Conservation (phyloP, 139 green algal genomes). For the Volvox reticuliferus region DNA sequence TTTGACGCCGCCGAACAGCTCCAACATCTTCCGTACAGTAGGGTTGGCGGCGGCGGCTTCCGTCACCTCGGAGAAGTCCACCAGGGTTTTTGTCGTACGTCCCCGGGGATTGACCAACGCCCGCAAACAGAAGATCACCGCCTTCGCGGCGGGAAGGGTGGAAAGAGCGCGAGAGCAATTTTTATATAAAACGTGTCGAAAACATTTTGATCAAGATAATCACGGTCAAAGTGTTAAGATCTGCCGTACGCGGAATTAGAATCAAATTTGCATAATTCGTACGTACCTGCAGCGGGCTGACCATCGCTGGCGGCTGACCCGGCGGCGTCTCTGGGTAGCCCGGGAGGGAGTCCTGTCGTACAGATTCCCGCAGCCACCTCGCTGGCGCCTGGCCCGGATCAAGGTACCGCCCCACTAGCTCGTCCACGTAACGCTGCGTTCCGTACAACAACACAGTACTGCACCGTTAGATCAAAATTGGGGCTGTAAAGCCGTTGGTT, state of each 20-base stretch:
- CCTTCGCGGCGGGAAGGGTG: conserved; percentile 19
- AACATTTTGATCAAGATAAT: no score
- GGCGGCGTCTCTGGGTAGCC: not conserved
- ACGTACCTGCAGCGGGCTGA: conserved; percentile 46
- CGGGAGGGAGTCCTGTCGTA: conserved; percentile 7
- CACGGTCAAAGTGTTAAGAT: no score
- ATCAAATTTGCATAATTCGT: not conserved
- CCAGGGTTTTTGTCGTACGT: conserved; percentile 47
- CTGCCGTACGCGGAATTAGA: no score
- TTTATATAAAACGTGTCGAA: no score
- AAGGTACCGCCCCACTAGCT: conserved; percentile 54
- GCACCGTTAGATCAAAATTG: no score
- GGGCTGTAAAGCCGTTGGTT: no score
- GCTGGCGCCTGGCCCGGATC: conserved; percentile 20
- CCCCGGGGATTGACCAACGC: conserved; percentile 57
- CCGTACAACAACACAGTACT: not conserved
- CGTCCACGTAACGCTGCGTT: conserved; percentile 62
- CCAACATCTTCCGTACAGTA: conserved; percentile 49
- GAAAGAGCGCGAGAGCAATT: no score
- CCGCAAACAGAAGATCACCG: conserved; percentile 35
- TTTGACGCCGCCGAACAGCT: conserved; percentile 27
- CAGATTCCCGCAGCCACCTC: conserved; percentile 40
- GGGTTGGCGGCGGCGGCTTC: conserved; percentile 33
- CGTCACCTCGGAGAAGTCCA: conserved; percentile 41
- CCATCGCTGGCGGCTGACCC: not conserved